phyloP scores from a whole-genome alignment of 306 rosid genomes.

The Potentilla sterilis region DNA sequence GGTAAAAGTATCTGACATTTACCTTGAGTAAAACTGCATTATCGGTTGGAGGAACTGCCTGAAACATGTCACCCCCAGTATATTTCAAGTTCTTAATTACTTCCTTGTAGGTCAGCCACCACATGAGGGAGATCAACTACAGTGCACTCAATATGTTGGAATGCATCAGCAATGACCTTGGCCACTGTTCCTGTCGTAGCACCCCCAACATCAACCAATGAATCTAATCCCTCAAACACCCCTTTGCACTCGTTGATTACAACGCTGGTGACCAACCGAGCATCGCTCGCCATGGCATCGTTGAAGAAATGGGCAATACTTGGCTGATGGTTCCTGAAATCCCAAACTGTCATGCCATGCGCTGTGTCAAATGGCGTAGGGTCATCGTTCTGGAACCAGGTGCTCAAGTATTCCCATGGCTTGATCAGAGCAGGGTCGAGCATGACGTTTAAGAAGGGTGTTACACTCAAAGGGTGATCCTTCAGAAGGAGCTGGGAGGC shows the following conservation, averaged over 20 bases:
- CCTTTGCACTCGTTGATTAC: not conserved
- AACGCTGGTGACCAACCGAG: not conserved
- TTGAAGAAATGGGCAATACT: constrained; percentile 26
- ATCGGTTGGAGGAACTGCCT: constrained; percentile 40
- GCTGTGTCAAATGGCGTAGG: constrained; percentile 19
- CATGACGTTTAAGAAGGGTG: too few species aligned
- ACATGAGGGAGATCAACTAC: constrained; percentile 57
- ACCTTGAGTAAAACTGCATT: constrained; percentile 51
- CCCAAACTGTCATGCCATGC: constrained; percentile 41
- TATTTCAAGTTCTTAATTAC: constrained; percentile 29
- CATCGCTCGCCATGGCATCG: constrained; percentile 40
- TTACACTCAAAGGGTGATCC: too few species aligned
- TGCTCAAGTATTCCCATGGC: too few species aligned
- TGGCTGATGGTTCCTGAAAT: constrained; percentile 24
- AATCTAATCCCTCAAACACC: constrained; percentile 1
- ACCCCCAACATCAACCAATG: not conserved
- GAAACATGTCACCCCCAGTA: constrained; percentile 49
- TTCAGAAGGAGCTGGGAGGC: too few species aligned
- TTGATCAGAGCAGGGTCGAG: too few species aligned
- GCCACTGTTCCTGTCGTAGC: constrained; percentile 46
- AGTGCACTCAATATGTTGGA: constrained; percentile 1
- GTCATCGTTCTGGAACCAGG: constrained; percentile 41
- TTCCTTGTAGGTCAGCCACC: constrained; percentile 33
- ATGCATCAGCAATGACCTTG: constrained; percentile 38
- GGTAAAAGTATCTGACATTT: not conserved